These are phyloP conservation scores for Lachnellula occidentalis DNA, from an alignment of 2,329 filamentous ascomycete species.

Conservation along the genomic window DNA sequence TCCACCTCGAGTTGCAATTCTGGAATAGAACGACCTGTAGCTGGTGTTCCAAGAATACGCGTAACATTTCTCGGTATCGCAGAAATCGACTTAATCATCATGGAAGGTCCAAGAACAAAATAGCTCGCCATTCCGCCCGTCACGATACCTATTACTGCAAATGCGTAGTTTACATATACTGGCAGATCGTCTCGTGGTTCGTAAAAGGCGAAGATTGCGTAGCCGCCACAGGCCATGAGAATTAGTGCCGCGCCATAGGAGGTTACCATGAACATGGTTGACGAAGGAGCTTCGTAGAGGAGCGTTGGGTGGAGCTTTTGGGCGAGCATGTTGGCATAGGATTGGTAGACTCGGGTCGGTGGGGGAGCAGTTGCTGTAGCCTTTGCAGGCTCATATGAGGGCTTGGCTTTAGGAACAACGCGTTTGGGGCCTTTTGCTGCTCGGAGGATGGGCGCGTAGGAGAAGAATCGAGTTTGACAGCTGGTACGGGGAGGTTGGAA, in stretches of 20 bases:
- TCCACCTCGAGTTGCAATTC: conserved; percentile 47
- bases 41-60: conserved; percentile 11
- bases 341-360: conserved; percentile 31
- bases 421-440: conserved; percentile 15
- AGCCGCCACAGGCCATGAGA: conserved; percentile 45
- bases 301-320: conserved; percentile 49
- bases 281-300: conserved; percentile 60
- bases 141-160: conserved; percentile 51
- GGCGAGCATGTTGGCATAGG: conserved; percentile 50
- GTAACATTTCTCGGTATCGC: conserved; percentile 22
- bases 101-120: conserved; percentile 51
- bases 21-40: conserved; percentile 5
- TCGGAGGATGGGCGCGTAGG: conserved; percentile 16
- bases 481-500: conserved; percentile 9
- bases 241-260: conserved; percentile 52
- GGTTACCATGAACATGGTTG: conserved; percentile 56
- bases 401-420: conserved; percentile 1
- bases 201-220: conserved; percentile 46
- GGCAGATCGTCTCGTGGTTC: conserved; percentile 46
- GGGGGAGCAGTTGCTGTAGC: neutral
- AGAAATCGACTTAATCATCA: conserved; percentile 45
- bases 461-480: conserved; percentile 18
- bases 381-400: neutral
- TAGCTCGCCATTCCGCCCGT: conserved; percentile 56
- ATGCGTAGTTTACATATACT: conserved; percentile 52